A percentile compares a stretch with the other conserved stretches of the same genome.
Conservation (phyloP, 257 asterid genomes). For the Przewalskia tangutica region DNA sequence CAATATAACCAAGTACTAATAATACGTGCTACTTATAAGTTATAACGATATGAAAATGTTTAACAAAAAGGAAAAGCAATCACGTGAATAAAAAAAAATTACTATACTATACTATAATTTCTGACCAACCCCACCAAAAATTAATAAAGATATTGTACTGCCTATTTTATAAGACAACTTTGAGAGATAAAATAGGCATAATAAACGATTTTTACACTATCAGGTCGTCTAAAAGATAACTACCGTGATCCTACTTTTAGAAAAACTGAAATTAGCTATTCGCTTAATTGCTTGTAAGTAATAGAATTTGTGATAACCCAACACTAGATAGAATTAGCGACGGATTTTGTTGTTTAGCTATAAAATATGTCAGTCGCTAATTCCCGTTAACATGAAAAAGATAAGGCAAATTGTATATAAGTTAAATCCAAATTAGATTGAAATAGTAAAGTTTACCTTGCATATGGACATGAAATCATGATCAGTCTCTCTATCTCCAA, state of each 20-base stretch:
- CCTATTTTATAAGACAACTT: not conserved
- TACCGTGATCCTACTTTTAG: not conserved
- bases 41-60: not conserved
- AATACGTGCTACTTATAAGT: not conserved
- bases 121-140: not conserved
- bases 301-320: too few species aligned
- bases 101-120: not conserved
- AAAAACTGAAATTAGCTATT: too few species aligned
- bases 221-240: not conserved
- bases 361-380: too few species aligned
- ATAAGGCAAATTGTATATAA: not conserved
- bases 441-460: conserved; percentile 43
- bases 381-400: not conserved
- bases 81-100: not conserved
- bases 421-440: not conserved
- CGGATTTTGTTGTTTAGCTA: too few species aligned
- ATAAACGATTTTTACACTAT: not conserved
- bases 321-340: too few species aligned
- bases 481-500: conserved; percentile 81
- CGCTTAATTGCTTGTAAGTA: too few species aligned
- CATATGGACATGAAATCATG: conserved; percentile 78
- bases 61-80: not conserved
- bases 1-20: not conserved
- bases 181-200: not conserved
- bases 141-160: not conserved